phyloP scores from a whole-genome alignment of 1,139 yeast species.

The Geotrichum reessii region DNA sequence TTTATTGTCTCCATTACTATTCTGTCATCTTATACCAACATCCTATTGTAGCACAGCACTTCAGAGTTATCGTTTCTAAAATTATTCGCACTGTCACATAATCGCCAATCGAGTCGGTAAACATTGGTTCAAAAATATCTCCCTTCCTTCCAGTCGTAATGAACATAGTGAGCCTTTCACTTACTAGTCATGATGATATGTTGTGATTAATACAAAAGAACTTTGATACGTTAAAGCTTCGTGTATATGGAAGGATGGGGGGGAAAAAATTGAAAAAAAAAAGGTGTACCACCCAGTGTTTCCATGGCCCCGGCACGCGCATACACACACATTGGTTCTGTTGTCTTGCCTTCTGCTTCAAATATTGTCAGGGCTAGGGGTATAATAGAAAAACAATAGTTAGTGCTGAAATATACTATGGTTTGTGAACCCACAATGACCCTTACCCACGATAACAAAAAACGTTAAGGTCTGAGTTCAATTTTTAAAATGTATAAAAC shows the following conservation, averaged over 20 bases:
- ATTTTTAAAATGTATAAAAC: neutral
- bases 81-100: neutral
- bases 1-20: neutral
- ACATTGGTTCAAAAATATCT: neutral
- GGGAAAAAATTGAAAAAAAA: neutral
- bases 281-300: neutral
- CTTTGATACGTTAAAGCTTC: conserved; percentile 1
- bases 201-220: conserved; percentile 16
- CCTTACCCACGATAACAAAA: neutral
- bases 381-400: neutral
- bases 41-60: neutral
- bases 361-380: conserved; percentile 4
- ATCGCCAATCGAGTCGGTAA: neutral
- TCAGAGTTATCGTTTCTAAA: neutral
- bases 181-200: conserved; percentile 21
- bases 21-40: neutral
- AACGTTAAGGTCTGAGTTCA: neutral
- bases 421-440: neutral
- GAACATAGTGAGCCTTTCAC: conserved; percentile 4
- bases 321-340: neutral
- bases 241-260: neutral
- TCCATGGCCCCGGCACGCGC: neutral
- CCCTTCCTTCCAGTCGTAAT: neutral
- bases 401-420: conserved; percentile 1
- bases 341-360: neutral